Evolutionary conservation across 371 early-diverging fungal genomes (phyloP).

Genomic region (Chytridiales sp.): DNA sequence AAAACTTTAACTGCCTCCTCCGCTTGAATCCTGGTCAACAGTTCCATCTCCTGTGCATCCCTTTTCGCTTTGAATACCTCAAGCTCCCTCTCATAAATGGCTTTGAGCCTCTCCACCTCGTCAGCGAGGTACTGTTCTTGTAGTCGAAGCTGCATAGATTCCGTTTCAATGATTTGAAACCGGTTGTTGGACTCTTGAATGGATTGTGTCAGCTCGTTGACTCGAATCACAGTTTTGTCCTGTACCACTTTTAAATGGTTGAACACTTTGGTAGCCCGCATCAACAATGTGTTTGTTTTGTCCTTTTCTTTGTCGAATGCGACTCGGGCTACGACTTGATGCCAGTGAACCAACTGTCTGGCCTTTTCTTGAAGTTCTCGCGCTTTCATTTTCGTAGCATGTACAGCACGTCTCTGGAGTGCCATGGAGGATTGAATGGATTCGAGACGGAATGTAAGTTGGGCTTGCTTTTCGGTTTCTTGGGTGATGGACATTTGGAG

Average conservation of each 20-base stretch:
- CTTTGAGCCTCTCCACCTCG: constrained; percentile 16
- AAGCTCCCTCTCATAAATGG: neutral
- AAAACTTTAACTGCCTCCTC: constrained; percentile 23
- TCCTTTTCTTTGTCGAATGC: constrained; percentile 33
- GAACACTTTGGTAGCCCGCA: constrained; percentile 11
- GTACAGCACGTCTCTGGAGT: constrained; percentile 20
- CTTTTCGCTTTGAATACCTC: constrained; percentile 9
- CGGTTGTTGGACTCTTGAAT: neutral
- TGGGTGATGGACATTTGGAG: constrained; percentile 9
- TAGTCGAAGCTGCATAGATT: neutral
- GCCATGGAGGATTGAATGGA: constrained; percentile 11
- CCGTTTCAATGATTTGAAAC: neutral
- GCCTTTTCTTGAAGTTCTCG: constrained; percentile 22
- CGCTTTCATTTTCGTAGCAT: constrained; percentile 27
- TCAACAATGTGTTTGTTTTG: constrained; percentile 23
- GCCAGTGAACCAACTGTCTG: constrained; percentile 27
- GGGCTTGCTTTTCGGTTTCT: constrained; percentile 18
- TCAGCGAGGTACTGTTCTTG: neutral
- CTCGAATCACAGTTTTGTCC: constrained; percentile 7
- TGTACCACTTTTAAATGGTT: constrained; percentile 13
- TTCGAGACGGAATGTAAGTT: constrained; percentile 19
- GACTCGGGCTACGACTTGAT: constrained; percentile 29
- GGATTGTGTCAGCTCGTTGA: neutral
- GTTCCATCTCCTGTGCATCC: constrained; percentile 13
- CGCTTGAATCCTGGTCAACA: constrained; percentile 11